Percentiles rank a stretch among this genome's conserved stretches.
Conservation (phyloP, 139 green algal species). For the Ostreobium quekettii region DNA sequence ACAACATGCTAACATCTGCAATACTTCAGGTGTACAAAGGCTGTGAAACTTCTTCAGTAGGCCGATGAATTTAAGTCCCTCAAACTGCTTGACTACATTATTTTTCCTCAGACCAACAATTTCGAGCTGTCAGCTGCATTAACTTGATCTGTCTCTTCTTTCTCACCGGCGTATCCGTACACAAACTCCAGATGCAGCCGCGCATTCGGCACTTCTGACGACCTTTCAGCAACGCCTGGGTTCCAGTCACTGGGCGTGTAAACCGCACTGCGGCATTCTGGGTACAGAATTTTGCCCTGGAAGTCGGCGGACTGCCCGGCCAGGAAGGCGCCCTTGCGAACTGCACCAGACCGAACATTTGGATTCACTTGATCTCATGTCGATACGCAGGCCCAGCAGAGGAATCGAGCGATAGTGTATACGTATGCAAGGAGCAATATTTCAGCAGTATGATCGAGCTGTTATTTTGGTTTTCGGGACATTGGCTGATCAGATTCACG, state of each 20-base stretch:
- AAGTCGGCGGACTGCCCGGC: constrained; percentile 39
- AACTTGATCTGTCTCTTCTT: too few relatives aligned
- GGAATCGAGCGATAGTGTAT: not conserved
- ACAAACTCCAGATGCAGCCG: constrained; percentile 56
- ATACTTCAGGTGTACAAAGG: too few relatives aligned
- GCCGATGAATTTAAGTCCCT: too few relatives aligned
- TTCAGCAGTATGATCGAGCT: not conserved
- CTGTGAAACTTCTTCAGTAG: too few relatives aligned
- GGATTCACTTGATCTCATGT: not conserved
- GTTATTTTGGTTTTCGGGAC: not conserved
- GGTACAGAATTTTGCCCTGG: constrained; percentile 61
- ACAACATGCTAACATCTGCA: too few relatives aligned
- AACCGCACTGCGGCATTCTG: constrained; percentile 56
- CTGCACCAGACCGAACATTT: constrained; percentile 16
- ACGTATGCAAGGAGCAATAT: not conserved
- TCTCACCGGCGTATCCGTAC: constrained; percentile 56
- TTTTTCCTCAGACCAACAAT: too few relatives aligned
- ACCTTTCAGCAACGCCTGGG: constrained; percentile 42
- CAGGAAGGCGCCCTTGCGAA: constrained; percentile 45
- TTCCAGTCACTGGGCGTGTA: constrained; percentile 52
- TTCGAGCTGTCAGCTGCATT: too few relatives aligned
- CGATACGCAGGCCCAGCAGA: not conserved
- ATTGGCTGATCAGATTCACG: not conserved
- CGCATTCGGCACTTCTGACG: constrained; percentile 50
- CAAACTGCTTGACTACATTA: too few relatives aligned